These are phyloP conservation scores for Elongisporangium anandrum DNA, from an alignment of 352 stramenopile species.

Conservation along the genomic window DNA sequence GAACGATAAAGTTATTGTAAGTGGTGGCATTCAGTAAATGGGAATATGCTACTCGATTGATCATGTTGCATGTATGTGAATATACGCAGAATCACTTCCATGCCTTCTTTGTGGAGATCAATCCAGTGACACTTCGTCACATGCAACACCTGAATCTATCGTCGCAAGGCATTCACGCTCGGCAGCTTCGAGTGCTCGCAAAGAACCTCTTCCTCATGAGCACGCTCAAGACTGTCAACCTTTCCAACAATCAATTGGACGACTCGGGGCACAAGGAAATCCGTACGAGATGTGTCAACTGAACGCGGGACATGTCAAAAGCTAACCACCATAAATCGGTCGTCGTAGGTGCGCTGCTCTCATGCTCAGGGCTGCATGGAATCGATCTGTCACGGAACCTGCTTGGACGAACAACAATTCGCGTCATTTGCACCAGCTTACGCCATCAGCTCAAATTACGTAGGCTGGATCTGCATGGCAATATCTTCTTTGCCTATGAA, in stretches of 20 bases:
- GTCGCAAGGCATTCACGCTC: conserved; percentile 16
- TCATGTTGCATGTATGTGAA: too few relatives aligned
- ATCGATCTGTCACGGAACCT: conserved; percentile 37
- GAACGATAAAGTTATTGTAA: not conserved
- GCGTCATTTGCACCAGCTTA: conserved; percentile 25
- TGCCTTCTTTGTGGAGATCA: conserved; percentile 25
- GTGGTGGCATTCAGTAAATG: not conserved
- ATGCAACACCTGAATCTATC: conserved; percentile 23
- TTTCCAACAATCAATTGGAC: conserved; percentile 38
- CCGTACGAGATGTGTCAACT: conserved; percentile 8
- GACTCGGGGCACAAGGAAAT: conserved; percentile 22
- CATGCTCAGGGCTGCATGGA: conserved; percentile 16
- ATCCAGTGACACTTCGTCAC: conserved; percentile 16
- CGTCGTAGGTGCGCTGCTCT: conserved; percentile 19
- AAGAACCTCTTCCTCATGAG: conserved; percentile 26
- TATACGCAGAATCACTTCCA: conserved; percentile 16
- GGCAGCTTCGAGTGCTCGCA: conserved; percentile 14
- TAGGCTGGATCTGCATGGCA: conserved; percentile 27
- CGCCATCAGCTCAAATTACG: conserved; percentile 19
- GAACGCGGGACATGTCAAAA: not conserved
- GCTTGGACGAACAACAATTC: conserved; percentile 18
- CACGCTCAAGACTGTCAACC: conserved; percentile 16
- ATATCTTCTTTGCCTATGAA: conserved; percentile 30
- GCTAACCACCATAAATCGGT: not conserved
- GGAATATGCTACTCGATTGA: too few relatives aligned